Conservation (phyloP, 805 yeast genomes). For the Komagataella ulmi region DNA sequence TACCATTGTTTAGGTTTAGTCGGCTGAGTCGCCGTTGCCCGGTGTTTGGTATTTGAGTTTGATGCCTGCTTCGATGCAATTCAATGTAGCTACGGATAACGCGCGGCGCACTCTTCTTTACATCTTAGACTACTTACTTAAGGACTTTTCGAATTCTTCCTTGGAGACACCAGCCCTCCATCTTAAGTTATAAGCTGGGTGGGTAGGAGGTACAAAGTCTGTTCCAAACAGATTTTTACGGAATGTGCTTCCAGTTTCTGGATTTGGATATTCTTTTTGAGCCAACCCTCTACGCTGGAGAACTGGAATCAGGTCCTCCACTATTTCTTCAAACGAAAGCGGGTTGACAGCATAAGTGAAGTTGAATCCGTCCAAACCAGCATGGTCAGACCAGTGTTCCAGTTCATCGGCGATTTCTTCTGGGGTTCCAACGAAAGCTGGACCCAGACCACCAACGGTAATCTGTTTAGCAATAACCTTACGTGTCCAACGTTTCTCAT, state of each 20-base stretch:
- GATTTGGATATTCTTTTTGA: slow-evolving; percentile 15
- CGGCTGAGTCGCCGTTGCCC: not conserved
- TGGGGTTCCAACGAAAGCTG: slow-evolving; percentile 20
- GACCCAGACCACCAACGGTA: slow-evolving; percentile 16
- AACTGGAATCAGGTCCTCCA: slow-evolving; percentile 18
- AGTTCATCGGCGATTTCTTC: slow-evolving; percentile 24
- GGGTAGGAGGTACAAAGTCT: slow-evolving; percentile 7
- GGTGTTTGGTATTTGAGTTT: not conserved
- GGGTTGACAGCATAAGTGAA: slow-evolving; percentile 23
- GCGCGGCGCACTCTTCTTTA: not conserved
- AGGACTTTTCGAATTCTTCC: not conserved
- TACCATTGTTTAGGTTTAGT: too few relatives aligned
- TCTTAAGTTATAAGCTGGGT: slow-evolving; percentile 5
- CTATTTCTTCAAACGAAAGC: slow-evolving; percentile 22
- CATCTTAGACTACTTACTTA: not conserved
- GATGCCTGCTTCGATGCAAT: not conserved
- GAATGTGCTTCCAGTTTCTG: slow-evolving; percentile 13
- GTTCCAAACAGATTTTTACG: slow-evolving; percentile 16
- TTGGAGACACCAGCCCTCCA: slow-evolving; percentile 3
- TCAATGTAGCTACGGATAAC: not conserved
- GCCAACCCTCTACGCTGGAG: slow-evolving; percentile 14
- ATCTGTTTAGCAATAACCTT: slow-evolving; percentile 17
- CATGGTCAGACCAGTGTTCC: slow-evolving; percentile 22
- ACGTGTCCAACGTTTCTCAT: slow-evolving; percentile 10
- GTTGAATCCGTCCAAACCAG: slow-evolving; percentile 30